These are phyloP conservation scores for Hemileccinum rubropunctum DNA, from an alignment of 768 basidiomycete genomes.

Conservation along the genomic window DNA sequence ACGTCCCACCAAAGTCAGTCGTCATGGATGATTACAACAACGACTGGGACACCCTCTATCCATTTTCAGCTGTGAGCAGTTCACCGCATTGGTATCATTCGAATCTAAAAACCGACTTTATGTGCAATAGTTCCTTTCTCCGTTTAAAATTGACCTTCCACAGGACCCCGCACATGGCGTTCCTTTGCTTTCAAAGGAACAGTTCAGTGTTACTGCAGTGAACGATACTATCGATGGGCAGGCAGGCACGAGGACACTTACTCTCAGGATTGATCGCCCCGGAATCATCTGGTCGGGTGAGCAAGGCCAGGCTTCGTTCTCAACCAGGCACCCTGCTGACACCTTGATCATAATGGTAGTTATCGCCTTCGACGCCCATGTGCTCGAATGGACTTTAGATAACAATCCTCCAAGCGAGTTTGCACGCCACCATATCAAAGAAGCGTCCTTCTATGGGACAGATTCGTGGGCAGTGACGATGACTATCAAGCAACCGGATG, in stretches of 20 bases:
- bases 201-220: conserved; percentile 55
- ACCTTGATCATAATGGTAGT: conserved; percentile 37
- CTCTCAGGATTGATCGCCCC: conserved; percentile 70
- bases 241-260: conserved; percentile 67
- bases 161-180: conserved; percentile 48
- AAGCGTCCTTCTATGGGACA: conserved; percentile 81
- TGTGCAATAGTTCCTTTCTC: conserved; percentile 65
- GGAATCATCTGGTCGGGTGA: conserved; percentile 84
- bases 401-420: conserved; percentile 72
- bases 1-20: conserved; percentile 41
- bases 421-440: conserved; percentile 86
- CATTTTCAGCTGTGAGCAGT: conserved; percentile 64
- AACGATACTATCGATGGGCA: conserved; percentile 53
- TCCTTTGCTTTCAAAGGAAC: conserved; percentile 40
- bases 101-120: neutral
- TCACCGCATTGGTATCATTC: neutral
- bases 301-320: conserved; percentile 11
- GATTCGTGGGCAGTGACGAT: conserved; percentile 74
- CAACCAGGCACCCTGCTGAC: neutral
- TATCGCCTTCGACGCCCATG: conserved; percentile 89
- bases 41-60: conserved; percentile 88
- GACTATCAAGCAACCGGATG: conserved; percentile 51
- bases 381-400: conserved; percentile 81
- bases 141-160: conserved; percentile 74
- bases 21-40: conserved; percentile 73